Evolutionary conservation across 805 yeast genomes (phyloP).

Genomic region (Teunomyces stri): DNA sequence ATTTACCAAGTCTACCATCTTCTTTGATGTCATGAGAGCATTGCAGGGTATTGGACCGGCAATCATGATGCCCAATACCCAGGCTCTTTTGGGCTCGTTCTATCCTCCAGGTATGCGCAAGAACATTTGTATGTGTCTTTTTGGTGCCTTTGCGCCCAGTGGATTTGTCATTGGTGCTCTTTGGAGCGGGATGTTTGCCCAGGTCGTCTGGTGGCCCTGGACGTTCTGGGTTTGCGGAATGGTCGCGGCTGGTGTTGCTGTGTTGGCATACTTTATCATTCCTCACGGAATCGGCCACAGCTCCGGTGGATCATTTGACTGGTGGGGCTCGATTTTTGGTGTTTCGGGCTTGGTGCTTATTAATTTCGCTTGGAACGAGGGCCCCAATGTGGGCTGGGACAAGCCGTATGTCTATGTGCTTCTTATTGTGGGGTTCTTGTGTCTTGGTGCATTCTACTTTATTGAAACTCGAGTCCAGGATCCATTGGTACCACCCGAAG

Average conservation of each 20-base stretch:
- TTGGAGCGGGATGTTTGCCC: constrained; percentile 24
- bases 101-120: constrained; percentile 24
- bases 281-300: constrained; percentile 26
- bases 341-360: constrained; percentile 15
- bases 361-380: constrained; percentile 20
- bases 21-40: constrained; percentile 29
- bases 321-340: constrained; percentile 19
- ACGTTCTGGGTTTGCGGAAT: constrained; percentile 28
- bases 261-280: constrained; percentile 21
- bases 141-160: constrained; percentile 35
- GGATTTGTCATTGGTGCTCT: constrained; percentile 32
- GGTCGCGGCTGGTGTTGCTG: constrained; percentile 13
- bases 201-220: constrained; percentile 37
- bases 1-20: constrained; percentile 20
- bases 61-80: constrained; percentile 32
- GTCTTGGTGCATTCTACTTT: constrained; percentile 10
- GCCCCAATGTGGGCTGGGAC: constrained; percentile 20
- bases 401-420: constrained; percentile 16
- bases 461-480: constrained; percentile 8
- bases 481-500: constrained; percentile 14
- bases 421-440: constrained; percentile 15
- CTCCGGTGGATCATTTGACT: constrained; percentile 22
- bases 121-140: constrained; percentile 24
- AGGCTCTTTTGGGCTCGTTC: constrained; percentile 30
- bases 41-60: constrained; percentile 37